phyloP scores from a whole-genome alignment of 2,329 filamentous ascomycete species.

The Ceratocystis smalleyi region DNA sequence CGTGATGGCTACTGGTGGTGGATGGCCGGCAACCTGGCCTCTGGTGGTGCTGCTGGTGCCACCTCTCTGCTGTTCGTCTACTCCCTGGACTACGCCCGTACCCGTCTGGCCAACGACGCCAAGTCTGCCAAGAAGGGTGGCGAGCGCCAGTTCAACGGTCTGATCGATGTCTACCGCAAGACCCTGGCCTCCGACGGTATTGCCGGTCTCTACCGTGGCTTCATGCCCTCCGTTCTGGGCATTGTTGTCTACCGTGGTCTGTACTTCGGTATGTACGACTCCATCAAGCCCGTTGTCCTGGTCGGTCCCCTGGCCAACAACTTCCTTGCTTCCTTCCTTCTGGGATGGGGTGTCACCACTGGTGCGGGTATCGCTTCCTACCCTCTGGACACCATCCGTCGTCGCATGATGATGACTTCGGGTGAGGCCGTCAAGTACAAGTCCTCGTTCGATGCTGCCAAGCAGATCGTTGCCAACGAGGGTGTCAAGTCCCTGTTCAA shows the following conservation, averaged over 20 bases:
- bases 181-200: slow-evolving; percentile 97
- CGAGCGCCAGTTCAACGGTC: slow-evolving; percentile 99
- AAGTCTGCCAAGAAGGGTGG: slow-evolving; percentile 95
- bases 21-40: slow-evolving; percentile 99
- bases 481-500: slow-evolving; percentile 99
- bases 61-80: slow-evolving; percentile 99
- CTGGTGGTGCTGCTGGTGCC: slow-evolving; percentile 99
- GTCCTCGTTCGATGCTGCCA: slow-evolving; percentile 83
- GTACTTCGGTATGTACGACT: slow-evolving; percentile 99
- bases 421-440: slow-evolving; percentile 99
- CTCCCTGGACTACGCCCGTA: slow-evolving; percentile 99
- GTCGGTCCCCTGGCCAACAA: slow-evolving; percentile 83
- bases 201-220: slow-evolving; percentile 99
- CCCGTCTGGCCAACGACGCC: slow-evolving; percentile 99
- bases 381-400: slow-evolving; percentile 99
- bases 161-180: slow-evolving; percentile 99
- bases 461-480: slow-evolving; percentile 95
- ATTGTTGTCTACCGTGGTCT: slow-evolving; percentile 99
- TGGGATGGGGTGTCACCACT: slow-evolving; percentile 98
- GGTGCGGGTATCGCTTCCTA: slow-evolving; percentile 99
- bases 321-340: slow-evolving; percentile 98
- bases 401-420: slow-evolving; percentile 99
- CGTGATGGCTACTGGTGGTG: slow-evolving; percentile 95
- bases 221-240: slow-evolving; percentile 97
- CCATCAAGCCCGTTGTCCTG: slow-evolving; percentile 96